Base-by-base conservation (phyloP, 78 protist species). In the Protostelium mycophagum region DNA sequence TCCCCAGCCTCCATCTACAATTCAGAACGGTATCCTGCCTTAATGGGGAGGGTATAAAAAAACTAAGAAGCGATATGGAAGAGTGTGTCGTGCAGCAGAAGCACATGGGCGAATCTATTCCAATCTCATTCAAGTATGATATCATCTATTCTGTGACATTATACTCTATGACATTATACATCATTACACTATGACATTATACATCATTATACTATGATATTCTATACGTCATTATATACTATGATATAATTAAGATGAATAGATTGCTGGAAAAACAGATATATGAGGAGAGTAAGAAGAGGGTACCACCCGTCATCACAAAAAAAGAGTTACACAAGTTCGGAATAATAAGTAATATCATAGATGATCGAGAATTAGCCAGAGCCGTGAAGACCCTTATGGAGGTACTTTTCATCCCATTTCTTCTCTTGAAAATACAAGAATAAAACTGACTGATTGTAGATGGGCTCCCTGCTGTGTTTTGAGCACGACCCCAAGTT, bases 291-390 rank as follows among this genome's bases (percentile, higher is more conserved):
- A 35, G 51, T 28, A 92, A 92, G 90, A 92, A 92, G 88, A 84
- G 94, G 34, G 90, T 37, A 10, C 94, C 94, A 28, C 94, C 94
- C 10, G 90, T 92, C 0, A 89, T 89, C 87, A 16, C 85, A 28
- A 85, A 86, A 86, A 10, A 51, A 29, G 91, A 89, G 1, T 84
- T 89, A n/a, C 88, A 85, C 63, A 39, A 84, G 39, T 36, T 89
- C n/a, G 91, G 91, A 23, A 84, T 38, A 16, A 34, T 89, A 39
- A 83, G 83, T 1, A 84, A 39, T 34, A 89, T 89, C 86, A 89
- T 83, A 28, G 91, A 89, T 34, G 91, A 89, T 38, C 86, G 85
- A 1, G 90, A 92, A 83, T 84, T 89, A 73, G 39, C 51, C 1
- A 85, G 91, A 38, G 91, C 91, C 1, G 37, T 51, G 36, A 84